Evolutionary conservation across 257 asterid genomes (phyloP).

Genomic region (Henckelia pumila): DNA sequence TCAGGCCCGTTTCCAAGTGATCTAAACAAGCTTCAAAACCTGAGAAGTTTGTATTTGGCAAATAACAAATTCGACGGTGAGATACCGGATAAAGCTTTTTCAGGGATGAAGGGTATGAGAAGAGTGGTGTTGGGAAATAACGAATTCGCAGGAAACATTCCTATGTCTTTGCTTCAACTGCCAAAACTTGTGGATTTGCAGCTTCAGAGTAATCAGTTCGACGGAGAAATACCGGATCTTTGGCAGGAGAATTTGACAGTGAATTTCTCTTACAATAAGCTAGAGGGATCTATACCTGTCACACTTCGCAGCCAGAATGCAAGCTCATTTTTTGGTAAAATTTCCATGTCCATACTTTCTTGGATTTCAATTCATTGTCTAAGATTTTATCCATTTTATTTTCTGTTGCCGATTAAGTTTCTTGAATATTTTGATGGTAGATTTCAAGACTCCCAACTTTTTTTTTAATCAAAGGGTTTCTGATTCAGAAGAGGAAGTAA

Average conservation of each 20-base stretch:
- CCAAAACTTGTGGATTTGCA: constrained; percentile 46
- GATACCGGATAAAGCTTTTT: constrained; percentile 42
- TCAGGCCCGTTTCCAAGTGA: constrained; percentile 43
- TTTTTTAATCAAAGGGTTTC: not conserved
- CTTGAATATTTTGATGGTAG: not conserved
- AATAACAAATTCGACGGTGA: constrained; percentile 53
- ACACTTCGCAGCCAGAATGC: constrained; percentile 32
- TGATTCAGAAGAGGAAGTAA: not conserved
- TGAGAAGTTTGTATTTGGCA: constrained; percentile 54
- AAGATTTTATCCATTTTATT: not conserved
- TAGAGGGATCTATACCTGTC: constrained; percentile 47
- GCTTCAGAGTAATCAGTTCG: constrained; percentile 49
- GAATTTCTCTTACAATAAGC: constrained; percentile 48
- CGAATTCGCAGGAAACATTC: constrained; percentile 44
- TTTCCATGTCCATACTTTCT: not conserved
- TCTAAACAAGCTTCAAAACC: constrained; percentile 34
- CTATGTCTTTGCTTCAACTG: constrained; percentile 46
- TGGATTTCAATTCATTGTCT: too few species aligned
- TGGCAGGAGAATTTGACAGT: constrained; percentile 41
- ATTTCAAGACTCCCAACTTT: not conserved
- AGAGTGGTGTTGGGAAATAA: constrained; percentile 48
- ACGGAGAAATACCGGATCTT: constrained; percentile 53
- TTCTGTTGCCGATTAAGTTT: not conserved
- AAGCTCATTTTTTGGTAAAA: constrained; percentile 47
- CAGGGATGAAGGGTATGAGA: constrained; percentile 47